These are phyloP conservation scores for Ophiostoma montium DNA, from an alignment of 2,329 filamentous ascomycete genomes.

Conservation along the genomic window DNA sequence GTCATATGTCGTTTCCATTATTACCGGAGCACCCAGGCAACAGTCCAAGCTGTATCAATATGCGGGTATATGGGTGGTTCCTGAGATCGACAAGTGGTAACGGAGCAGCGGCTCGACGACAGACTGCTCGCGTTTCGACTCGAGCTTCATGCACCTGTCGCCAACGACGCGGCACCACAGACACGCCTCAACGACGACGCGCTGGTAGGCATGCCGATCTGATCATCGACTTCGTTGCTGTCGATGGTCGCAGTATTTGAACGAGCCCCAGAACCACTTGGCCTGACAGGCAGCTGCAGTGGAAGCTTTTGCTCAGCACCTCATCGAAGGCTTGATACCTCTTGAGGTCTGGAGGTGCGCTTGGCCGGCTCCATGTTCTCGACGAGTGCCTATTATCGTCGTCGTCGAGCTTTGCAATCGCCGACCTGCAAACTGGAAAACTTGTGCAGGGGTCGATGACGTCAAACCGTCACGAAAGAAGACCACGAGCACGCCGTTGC, in stretches of 20 bases:
- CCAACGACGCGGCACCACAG: constrained; percentile 10
- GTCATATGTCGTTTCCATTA: too few relatives aligned
- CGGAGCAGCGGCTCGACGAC: constrained; percentile 11
- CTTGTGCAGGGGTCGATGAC: too few relatives aligned
- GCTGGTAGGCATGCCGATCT: constrained; percentile 11
- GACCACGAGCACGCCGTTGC: too few relatives aligned
- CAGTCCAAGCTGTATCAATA: too few relatives aligned
- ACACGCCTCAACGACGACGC: constrained; percentile 10
- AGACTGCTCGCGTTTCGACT: constrained; percentile 10
- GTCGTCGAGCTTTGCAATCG: background rate
- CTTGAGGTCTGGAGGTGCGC: constrained; percentile 4
- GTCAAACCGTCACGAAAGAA: too few relatives aligned
- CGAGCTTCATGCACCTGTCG: constrained; percentile 7
- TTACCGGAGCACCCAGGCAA: too few relatives aligned
- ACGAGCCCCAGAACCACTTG: too few relatives aligned
- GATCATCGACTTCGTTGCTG: constrained; percentile 12
- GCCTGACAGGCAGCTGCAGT: constrained; percentile 7
- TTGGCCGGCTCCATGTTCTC: constrained; percentile 1
- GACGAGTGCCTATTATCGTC: too few relatives aligned
- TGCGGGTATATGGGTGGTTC: too few relatives aligned
- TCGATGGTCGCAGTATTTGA: constrained; percentile 7
- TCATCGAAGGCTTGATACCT: constrained; percentile 11
- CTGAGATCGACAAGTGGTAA: constrained; percentile 8
- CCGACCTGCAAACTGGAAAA: too few relatives aligned
- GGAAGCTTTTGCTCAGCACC: constrained; percentile 10